Evolutionary conservation across 495 filamentous ascomycete species (phyloP).

Genomic region (Podospora comata): DNA sequence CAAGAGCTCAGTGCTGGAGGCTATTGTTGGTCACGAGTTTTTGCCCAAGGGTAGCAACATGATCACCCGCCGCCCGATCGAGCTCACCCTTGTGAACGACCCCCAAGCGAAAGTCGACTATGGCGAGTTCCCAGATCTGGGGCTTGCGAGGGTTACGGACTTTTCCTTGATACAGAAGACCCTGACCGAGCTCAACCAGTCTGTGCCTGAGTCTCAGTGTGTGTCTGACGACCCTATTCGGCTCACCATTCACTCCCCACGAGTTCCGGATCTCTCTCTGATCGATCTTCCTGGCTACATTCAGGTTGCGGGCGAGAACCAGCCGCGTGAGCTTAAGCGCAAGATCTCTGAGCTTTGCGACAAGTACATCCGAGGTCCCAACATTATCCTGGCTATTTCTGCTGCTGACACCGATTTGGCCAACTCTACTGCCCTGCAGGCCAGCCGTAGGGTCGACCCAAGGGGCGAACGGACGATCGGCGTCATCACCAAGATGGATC

Average conservation of each 20-base stretch:
- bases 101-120: slow-evolving; percentile 88
- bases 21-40: slow-evolving; percentile 97
- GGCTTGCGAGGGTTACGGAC: slow-evolving; percentile 86
- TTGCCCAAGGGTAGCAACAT: slow-evolving; percentile 97
- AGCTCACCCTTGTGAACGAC: slow-evolving; percentile 94
- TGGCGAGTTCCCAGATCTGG: slow-evolving; percentile 92
- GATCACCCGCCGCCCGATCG: slow-evolving; percentile 95
- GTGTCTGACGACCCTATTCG: slow-evolving; percentile 97
- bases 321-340: slow-evolving; percentile 86
- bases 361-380: slow-evolving; percentile 94
- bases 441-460: slow-evolving; percentile 88
- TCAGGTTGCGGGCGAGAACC: slow-evolving; percentile 85
- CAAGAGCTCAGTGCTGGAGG: slow-evolving; percentile 95
- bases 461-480: slow-evolving; percentile 94
- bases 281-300: slow-evolving; percentile 98
- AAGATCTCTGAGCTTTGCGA: slow-evolving; percentile 97
- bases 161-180: slow-evolving; percentile 91
- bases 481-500: slow-evolving; percentile 98
- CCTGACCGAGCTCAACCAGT: slow-evolving; percentile 89
- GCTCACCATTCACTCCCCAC: slow-evolving; percentile 88
- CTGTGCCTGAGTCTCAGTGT: slow-evolving; percentile 84
- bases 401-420: slow-evolving; percentile 96
- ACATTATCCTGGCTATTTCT: slow-evolving; percentile 95
- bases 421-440: slow-evolving; percentile 89
- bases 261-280: slow-evolving; percentile 91